Percentiles rank a stretch among this genome's conserved stretches.
Conservation (phyloP, 2,329 filamentous ascomycete genomes). For the Teratosphaeria zuluensis region DNA sequence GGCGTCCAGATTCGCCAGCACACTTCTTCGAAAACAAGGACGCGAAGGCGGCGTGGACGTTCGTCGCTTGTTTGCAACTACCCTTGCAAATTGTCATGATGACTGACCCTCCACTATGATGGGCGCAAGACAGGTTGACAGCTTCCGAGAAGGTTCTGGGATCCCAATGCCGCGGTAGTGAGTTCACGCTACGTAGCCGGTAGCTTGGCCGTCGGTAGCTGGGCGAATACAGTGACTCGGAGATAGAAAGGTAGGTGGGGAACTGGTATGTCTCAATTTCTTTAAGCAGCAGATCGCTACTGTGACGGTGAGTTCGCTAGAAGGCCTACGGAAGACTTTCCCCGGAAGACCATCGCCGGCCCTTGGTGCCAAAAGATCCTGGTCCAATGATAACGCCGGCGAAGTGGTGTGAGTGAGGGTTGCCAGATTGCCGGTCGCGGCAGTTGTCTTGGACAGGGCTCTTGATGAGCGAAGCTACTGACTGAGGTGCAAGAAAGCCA, state of each 20-base stretch:
- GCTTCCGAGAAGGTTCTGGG: background rate
- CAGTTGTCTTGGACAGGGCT: background rate
- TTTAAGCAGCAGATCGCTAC: background rate
- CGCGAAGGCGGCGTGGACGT: background rate
- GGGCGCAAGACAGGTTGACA: background rate
- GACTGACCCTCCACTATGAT: background rate
- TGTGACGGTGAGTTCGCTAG: background rate
- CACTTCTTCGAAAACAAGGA: background rate
- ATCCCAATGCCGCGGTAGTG: background rate
- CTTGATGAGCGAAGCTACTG: background rate
- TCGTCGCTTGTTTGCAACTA: background rate
- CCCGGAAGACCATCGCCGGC: background rate
- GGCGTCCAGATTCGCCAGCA: background rate
- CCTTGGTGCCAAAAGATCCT: background rate
- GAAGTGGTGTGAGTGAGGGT: background rate
- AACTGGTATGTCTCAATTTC: background rate
- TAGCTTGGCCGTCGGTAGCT: background rate
- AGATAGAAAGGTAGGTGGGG: background rate
- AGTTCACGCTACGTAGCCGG: conserved; percentile 2
- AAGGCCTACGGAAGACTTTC: background rate
- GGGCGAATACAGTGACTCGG: background rate
- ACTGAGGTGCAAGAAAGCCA: background rate
- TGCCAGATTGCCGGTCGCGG: background rate
- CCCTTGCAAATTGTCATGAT: background rate
- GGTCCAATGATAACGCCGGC: background rate